A percentile compares a stretch with the other conserved stretches of the same genome.
phyloP scores from a whole-genome alignment of 208 protist species.

The Crithidia acanthocephali region DNA sequence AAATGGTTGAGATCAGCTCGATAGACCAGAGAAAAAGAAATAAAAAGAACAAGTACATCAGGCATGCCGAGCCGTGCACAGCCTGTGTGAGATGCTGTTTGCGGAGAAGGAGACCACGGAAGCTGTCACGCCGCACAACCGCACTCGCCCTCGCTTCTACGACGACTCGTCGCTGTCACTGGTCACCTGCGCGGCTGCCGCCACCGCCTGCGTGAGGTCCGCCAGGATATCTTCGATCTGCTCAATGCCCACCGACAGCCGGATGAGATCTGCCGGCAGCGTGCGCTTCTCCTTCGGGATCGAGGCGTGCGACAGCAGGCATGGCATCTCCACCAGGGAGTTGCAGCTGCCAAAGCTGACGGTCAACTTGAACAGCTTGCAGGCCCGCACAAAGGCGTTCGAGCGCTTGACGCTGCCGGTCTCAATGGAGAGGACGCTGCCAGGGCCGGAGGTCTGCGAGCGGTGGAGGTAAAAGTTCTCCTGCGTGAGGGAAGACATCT shows the following conservation, averaged over 20 bases:
- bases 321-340: slow-evolving; percentile 92
- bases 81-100: no score
- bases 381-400: slow-evolving; percentile 80
- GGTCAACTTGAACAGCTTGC: slow-evolving; percentile 92
- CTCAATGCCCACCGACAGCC: slow-evolving; percentile 95
- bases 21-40: no score
- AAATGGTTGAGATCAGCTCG: no score
- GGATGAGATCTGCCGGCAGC: slow-evolving; percentile 86
- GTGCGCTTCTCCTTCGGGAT: slow-evolving; percentile 92
- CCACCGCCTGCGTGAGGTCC: slow-evolving; percentile 86
- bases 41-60: no score
- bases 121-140: no score
- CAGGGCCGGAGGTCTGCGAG: slow-evolving; percentile 59
- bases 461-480: slow-evolving; percentile 81
- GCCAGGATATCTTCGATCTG: slow-evolving; percentile 92
- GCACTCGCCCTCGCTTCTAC: background rate
- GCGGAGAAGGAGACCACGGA: no score
- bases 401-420: slow-evolving; percentile 64
- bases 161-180: slow-evolving; percentile 22
- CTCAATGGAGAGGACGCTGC: slow-evolving; percentile 79
- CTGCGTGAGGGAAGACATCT: slow-evolving; percentile 62
- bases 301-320: slow-evolving; percentile 95
- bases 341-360: slow-evolving; percentile 96
- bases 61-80: no score
- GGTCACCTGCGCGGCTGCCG: slow-evolving; percentile 40